Base-by-base conservation (phyloP, 2,329 filamentous ascomycete genomes). In the Coniosporium tulheliwenetii region DNA sequence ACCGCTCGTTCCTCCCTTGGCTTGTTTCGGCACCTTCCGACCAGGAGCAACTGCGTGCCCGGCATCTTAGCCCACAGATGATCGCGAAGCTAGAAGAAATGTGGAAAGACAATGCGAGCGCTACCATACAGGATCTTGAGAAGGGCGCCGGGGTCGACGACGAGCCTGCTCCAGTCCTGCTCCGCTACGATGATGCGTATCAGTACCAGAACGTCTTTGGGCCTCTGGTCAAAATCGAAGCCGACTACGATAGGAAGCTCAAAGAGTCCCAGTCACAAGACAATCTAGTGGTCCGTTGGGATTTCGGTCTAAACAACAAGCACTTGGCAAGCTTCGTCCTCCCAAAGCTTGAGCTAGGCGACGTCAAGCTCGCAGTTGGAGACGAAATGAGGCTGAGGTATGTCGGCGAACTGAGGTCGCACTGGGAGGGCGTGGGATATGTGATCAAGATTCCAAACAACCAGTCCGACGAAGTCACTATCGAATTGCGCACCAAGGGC, bases 391-490 rank as follows among this genome's bases (percentile, higher is more conserved):
- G 91, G 36, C 70, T 98, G 47, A 85, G 91, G 51, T 98, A 98
- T 65, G 93, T 85, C 49, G 91, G 93, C 49, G 91, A 96, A 61
- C 70, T 98, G 39, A 83, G 87, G 35, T 75, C 83, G 10, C 77
- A 85, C 44, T 98, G 91, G 91, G 91, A 98, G 59, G 91, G 91
- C 32, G 91, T 98, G 30, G 91, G 91, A 48, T 98, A 98, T 61
- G 91, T 98, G 45, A 87, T 96, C 66, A 98, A 98, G 66, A 96
- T 98, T 44, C 93, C 91, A 15, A 96, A 98, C 70, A 96, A 96
- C 62, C 86, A 94, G 65, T 95, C 87, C 10, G 91, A 98, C 54
- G 89, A 98, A 59, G 91, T 98, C 40, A 93, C 83, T 8, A 81
- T 98, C 48, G 91, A 98, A 60, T 66, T 98, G 56, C 83, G 91